Evolutionary conservation across 164 flowering plant species (phyloP), one percentile per base, ranked within the genome.

Genomic region (Dillenia suffruticosa): DNA sequence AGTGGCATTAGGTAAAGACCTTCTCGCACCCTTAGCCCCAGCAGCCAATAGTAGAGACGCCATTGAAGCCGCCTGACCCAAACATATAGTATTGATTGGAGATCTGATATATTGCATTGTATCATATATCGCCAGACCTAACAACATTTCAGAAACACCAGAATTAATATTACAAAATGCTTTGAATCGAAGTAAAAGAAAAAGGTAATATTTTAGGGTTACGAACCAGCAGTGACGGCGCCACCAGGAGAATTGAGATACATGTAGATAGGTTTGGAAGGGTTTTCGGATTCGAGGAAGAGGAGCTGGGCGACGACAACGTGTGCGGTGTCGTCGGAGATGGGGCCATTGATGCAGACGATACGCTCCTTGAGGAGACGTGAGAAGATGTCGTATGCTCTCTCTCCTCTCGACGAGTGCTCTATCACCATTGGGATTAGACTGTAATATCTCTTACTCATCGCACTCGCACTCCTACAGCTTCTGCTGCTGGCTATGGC

Each of bases 31-130:
- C 72, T 83, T 78, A n/a, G 96, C 79, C n/a, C 98, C 98, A 8
- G 97, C 89, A 15, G 96, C 85, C 61, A 93, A 71, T 4, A 93
- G 92, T 9, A 93, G 85, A 15, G 97, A 90, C 45, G 74, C 98
- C 97, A 93, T 93, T 12, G 97, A 90, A 1, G 98, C 95, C 26
- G 98, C 97, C 70, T 93, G 98, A 26, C 98, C 98, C 63, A 93
- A 69, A 70, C 98, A 93, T 52, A 86, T 81, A 10, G 98, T 93
- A 66, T 78, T 82, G 59, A 93, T 74, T 9, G 98, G 98, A 10
- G 91, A 85, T 15, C 82, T 73, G 52, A 93, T 86, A 60, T 93
- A 93, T 81, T 89, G 98, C 92, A 93, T 91, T 15, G 97, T 90
- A 61, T 93, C 98, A 66, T 93, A 93, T 44, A 93, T 90, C 12